Percentiles rank a stretch among this genome's conserved stretches.
These are phyloP conservation scores for Nitzschia palea DNA, from an alignment of 108 stramenopile genomes.

Conservation along the genomic window DNA sequence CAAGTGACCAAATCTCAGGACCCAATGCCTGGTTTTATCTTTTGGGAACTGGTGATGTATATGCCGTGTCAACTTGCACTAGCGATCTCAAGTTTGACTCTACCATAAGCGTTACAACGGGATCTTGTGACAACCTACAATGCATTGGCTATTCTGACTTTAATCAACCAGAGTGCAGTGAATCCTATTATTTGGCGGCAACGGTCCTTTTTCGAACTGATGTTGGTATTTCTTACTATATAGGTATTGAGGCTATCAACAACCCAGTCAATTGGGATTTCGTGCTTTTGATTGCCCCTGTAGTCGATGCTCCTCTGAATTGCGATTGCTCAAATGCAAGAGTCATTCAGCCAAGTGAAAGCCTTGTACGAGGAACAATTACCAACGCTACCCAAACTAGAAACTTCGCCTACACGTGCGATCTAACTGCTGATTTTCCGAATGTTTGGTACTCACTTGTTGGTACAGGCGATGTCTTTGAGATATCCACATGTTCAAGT, in stretches of 20 bases:
- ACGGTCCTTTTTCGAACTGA: no score
- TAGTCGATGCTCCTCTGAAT: not conserved
- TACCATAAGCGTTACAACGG: constrained; percentile 11
- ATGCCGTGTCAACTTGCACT: constrained; percentile 17
- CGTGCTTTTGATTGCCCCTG: not conserved
- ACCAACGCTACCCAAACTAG: not conserved
- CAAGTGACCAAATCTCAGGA: not conserved
- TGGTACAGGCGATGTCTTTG: constrained; percentile 21
- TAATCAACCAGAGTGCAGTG: constrained; percentile 1
- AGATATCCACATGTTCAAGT: constrained; percentile 12
- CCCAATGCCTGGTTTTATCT: constrained; percentile 18
- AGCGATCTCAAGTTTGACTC: constrained; percentile 10
- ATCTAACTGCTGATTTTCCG: not conserved
- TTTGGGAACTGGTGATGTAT: constrained; percentile 18
- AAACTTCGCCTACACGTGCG: not conserved
- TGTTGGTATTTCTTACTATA: constrained; percentile 2
- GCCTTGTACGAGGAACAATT: not conserved
- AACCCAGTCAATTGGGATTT: not conserved
- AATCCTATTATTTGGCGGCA: no score
- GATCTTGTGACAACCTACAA: constrained; percentile 10
- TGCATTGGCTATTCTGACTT: constrained; percentile 11
- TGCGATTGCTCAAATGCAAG: not conserved
- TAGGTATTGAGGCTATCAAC: not conserved
- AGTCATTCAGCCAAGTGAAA: not conserved
- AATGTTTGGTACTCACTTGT: constrained; percentile 18